phyloP scores from a whole-genome alignment of 352 stramenopile species.

The Phytophthora podocarpi region DNA sequence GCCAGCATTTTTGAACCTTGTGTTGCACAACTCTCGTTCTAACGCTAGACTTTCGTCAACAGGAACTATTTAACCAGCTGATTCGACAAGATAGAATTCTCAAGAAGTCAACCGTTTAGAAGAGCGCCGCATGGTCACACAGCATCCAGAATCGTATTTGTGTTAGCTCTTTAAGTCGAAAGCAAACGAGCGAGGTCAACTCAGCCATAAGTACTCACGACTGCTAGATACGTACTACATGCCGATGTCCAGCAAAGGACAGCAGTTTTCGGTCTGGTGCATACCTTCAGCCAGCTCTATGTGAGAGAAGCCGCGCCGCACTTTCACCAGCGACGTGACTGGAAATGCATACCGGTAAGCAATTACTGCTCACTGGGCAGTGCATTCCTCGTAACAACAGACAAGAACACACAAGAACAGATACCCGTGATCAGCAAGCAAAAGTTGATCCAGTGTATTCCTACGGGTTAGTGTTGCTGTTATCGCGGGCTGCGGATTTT shows the following conservation, averaged over 20 bases:
- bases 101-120: slow-evolving; percentile 42
- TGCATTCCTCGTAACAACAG: slow-evolving; percentile 8
- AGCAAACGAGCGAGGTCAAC: slow-evolving; percentile 8
- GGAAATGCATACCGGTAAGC: background rate
- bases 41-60: slow-evolving; percentile 4
- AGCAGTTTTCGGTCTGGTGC: too few relatives aligned
- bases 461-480: slow-evolving; percentile 38
- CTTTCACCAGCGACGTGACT: background rate
- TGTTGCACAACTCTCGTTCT: background rate
- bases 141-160: background rate
- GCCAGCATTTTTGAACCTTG: background rate
- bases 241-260: too few relatives aligned
- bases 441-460: slow-evolving; percentile 46
- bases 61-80: slow-evolving; percentile 67
- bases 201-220: background rate
- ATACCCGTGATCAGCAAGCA: slow-evolving; percentile 36
- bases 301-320: background rate
- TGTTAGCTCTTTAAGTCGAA: background rate
- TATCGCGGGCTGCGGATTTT: slow-evolving; percentile 11
- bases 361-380: background rate
- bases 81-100: slow-evolving; percentile 61
- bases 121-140: background rate
- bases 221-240: background rate
- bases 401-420: slow-evolving; percentile 27
- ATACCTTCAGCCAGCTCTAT: too few relatives aligned